Conservation (phyloP, 495 filamentous ascomycete genomes). For the Articulospora tetracladia region DNA sequence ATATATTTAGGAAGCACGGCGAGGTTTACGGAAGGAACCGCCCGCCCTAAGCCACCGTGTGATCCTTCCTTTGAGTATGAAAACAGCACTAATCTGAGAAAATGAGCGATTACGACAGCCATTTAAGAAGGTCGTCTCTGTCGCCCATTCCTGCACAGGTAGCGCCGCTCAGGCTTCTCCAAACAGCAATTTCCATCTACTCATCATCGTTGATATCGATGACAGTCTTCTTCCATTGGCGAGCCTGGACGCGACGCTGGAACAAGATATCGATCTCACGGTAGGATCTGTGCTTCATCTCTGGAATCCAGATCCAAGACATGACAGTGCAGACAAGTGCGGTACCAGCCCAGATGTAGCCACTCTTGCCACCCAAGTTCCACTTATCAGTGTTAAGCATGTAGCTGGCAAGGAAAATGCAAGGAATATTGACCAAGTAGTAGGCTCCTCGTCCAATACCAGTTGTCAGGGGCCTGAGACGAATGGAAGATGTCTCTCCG, state of each 20-base stretch:
- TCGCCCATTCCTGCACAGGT: conserved; percentile 16
- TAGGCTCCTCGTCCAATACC: conserved; percentile 52
- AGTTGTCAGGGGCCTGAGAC: conserved; percentile 49
- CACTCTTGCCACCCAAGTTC: conserved; percentile 48
- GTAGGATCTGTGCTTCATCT: conserved; percentile 64
- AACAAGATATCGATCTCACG: conserved; percentile 72
- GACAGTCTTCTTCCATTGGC: conserved; percentile 52
- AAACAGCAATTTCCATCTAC: conserved; percentile 31
- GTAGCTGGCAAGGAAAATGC: conserved; percentile 43
- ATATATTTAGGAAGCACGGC: too few species aligned
- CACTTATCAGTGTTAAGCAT: conserved; percentile 27
- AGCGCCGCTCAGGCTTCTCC: conserved; percentile 13
- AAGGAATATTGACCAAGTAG: conserved; percentile 42
- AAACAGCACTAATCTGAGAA: too few species aligned
- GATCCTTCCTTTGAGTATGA: too few species aligned
- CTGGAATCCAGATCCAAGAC: conserved; percentile 59
- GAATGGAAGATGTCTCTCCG: conserved; percentile 54
- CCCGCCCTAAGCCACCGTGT: too few species aligned
- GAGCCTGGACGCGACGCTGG: conserved; percentile 55
- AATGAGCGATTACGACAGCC: too few species aligned
- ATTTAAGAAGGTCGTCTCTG: conserved; percentile 17
- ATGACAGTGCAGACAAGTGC: conserved; percentile 38
- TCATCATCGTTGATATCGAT: conserved; percentile 38
- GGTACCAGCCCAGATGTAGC: conserved; percentile 54
- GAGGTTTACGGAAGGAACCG: too few species aligned